A percentile compares a stretch with the other conserved stretches of the same genome.
Conservation (phyloP, 129 eudicot species). For the Centaurea solstitialis region DNA sequence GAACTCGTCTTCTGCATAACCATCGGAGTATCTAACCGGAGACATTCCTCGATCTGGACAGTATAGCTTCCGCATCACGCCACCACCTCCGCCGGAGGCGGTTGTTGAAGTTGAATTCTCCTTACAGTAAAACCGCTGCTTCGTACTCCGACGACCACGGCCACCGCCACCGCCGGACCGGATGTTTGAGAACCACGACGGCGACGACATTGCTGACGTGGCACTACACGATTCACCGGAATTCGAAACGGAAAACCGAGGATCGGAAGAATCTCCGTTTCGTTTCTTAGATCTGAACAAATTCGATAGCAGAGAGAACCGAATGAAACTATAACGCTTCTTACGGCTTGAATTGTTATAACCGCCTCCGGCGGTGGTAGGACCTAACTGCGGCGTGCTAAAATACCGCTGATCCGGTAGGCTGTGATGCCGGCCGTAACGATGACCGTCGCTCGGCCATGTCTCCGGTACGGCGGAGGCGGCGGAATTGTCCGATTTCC, state of each 20-base stretch:
- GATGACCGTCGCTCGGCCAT: constrained; percentile 2
- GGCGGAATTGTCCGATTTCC: constrained; percentile 47
- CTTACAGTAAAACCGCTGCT: constrained; percentile 36
- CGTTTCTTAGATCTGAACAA: constrained; percentile 62
- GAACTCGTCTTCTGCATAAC: constrained; percentile 40
- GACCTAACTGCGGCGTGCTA: constrained; percentile 68
- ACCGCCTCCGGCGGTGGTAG: constrained; percentile 19
- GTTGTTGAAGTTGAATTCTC: constrained; percentile 16
- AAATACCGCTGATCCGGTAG: constrained; percentile 45
- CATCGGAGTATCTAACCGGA: constrained; percentile 56
- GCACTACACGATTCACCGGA: constrained; percentile 20
- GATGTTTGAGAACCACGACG: constrained; percentile 62
- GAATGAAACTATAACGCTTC: constrained; percentile 22
- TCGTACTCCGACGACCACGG: constrained; percentile 46
- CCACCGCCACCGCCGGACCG: constrained; percentile 39
- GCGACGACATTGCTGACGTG: constrained; percentile 42
- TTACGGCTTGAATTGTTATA: constrained; percentile 25
- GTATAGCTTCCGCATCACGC: constrained; percentile 26
- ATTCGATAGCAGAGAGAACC: constrained; percentile 40
- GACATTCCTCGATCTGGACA: constrained; percentile 63
- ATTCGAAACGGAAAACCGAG: constrained; percentile 16
- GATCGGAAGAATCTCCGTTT: constrained; percentile 37
- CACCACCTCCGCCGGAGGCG: not conserved
- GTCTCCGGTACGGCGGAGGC: not conserved
- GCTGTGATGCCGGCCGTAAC: constrained; percentile 9